phyloP scores from a whole-genome alignment of 441 rosid species.

The Pelargonium australe region DNA sequence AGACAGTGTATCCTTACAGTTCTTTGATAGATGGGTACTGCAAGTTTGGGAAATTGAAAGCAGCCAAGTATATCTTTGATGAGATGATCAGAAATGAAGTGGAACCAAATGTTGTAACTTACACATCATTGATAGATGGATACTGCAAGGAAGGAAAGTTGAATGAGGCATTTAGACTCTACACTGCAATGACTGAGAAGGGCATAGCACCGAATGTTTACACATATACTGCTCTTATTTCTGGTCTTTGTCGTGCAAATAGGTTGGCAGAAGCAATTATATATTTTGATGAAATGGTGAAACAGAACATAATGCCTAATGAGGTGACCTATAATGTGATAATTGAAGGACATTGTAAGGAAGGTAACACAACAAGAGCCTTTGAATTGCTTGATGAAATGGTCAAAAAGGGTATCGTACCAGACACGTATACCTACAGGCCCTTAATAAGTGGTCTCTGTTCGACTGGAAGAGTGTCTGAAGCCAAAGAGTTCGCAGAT shows the following conservation, averaged over 20 bases:
- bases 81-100: conserved; percentile 55
- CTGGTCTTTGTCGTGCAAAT: conserved; percentile 55
- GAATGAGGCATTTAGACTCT: conserved; percentile 55
- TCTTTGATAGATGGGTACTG: conserved; percentile 73
- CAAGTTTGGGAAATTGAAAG: conserved; percentile 51
- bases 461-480: conserved; percentile 47
- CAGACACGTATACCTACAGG: conserved; percentile 79
- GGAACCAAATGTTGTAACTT: conserved; percentile 65
- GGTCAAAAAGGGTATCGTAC: conserved; percentile 57
- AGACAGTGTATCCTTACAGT: conserved; percentile 63
- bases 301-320: conserved; percentile 48
- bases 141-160: conserved; percentile 53
- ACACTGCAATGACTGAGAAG: conserved; percentile 74
- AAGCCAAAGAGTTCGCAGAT: conserved; percentile 69
- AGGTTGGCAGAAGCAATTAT: conserved; percentile 48
- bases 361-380: conserved; percentile 49
- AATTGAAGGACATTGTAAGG: conserved; percentile 65
- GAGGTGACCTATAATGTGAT: conserved; percentile 76
- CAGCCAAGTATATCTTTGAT: conserved; percentile 43
- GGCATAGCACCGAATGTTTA: conserved; percentile 56
- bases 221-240: conserved; percentile 65
- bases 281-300: conserved; percentile 58
- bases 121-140: conserved; percentile 67
- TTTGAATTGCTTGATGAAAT: conserved; percentile 62
- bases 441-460: conserved; percentile 76